Conservation (phyloP, 805 yeast genomes). For the Teunomyces lycoperdinae region DNA sequence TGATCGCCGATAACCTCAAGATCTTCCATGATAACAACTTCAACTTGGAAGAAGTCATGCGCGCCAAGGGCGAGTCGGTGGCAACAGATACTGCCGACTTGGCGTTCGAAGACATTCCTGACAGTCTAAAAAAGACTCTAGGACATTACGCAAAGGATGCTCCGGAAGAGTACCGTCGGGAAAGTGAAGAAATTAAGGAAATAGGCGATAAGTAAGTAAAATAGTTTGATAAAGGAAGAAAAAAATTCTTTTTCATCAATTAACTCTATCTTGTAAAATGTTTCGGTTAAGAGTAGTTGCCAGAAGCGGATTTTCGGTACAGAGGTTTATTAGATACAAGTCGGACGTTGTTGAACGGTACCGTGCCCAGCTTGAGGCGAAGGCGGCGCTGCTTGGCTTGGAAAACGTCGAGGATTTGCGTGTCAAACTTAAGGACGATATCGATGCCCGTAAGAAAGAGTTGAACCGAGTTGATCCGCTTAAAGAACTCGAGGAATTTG, state of each 20-base stretch:
- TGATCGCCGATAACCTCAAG: slow-evolving; percentile 73
- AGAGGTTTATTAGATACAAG: not conserved
- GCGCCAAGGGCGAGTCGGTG: slow-evolving; percentile 72
- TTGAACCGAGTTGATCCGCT: slow-evolving; percentile 67
- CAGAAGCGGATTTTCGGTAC: too few relatives aligned
- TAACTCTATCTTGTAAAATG: not conserved
- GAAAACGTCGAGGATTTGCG: slow-evolving; percentile 56
- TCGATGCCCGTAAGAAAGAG: slow-evolving; percentile 53
- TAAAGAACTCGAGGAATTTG: slow-evolving; percentile 58
- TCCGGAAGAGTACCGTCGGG: slow-evolving; percentile 40
- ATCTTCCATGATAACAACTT: slow-evolving; percentile 77
- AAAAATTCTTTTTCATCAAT: not conserved
- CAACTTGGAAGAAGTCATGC: slow-evolving; percentile 76
- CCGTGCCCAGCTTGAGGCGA: slow-evolving; percentile 31
- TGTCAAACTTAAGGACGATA: slow-evolving; percentile 57
- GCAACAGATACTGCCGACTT: slow-evolving; percentile 64
- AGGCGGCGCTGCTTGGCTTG: slow-evolving; percentile 34
- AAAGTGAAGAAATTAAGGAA: slow-evolving; percentile 11
- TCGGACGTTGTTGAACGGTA: slow-evolving; percentile 16
- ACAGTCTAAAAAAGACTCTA: slow-evolving; percentile 44
- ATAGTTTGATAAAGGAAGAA: not conserved
- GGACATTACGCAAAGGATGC: slow-evolving; percentile 73
- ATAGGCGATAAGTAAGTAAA: not conserved
- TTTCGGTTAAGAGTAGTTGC: not conserved
- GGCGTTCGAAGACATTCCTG: slow-evolving; percentile 67